These are phyloP conservation scores for Ophiocytium majus DNA, from an alignment of 352 stramenopile genomes.

Conservation along the genomic window DNA sequence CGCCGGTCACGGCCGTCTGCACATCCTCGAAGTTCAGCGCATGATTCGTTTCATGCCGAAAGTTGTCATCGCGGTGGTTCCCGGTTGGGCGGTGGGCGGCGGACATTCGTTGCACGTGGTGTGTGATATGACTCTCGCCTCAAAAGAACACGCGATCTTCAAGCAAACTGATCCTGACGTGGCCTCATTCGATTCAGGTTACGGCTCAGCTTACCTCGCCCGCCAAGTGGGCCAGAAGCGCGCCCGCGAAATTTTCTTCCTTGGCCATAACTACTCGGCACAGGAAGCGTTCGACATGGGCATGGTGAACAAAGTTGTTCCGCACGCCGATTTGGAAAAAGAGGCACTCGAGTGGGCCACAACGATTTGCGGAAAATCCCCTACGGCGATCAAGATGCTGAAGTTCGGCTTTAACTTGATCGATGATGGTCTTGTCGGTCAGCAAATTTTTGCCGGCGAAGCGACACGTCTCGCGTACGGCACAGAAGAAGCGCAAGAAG, in stretches of 20 bases:
- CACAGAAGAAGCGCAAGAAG: constrained; percentile 1
- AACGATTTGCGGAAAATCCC: constrained; percentile 4
- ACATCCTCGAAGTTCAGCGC: constrained; percentile 16
- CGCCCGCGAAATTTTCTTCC: constrained; percentile 14
- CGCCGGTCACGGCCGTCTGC: not conserved
- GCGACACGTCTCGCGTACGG: constrained; percentile 1
- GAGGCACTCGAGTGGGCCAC: not conserved
- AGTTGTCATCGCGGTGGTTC: constrained; percentile 2
- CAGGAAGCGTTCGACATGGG: constrained; percentile 3
- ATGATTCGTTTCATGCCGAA: constrained; percentile 18
- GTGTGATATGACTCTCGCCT: constrained; percentile 4
- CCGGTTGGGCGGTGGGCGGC: not conserved
- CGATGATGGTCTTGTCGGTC: not conserved
- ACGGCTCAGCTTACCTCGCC: constrained; percentile 13
- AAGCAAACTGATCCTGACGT: not conserved
- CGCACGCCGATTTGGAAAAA: not conserved
- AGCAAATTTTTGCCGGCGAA: constrained; percentile 5
- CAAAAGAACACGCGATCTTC: constrained; percentile 17
- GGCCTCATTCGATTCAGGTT: not conserved
- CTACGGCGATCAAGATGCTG: not conserved
- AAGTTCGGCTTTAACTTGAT: constrained; percentile 15
- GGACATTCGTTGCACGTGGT: constrained; percentile 7
- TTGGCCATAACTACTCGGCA: not conserved
- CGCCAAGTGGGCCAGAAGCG: constrained; percentile 4
- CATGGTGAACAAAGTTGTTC: constrained; percentile 19